phyloP scores from a whole-genome alignment of 2,329 filamentous ascomycete genomes.

The Cercospora beticola region DNA sequence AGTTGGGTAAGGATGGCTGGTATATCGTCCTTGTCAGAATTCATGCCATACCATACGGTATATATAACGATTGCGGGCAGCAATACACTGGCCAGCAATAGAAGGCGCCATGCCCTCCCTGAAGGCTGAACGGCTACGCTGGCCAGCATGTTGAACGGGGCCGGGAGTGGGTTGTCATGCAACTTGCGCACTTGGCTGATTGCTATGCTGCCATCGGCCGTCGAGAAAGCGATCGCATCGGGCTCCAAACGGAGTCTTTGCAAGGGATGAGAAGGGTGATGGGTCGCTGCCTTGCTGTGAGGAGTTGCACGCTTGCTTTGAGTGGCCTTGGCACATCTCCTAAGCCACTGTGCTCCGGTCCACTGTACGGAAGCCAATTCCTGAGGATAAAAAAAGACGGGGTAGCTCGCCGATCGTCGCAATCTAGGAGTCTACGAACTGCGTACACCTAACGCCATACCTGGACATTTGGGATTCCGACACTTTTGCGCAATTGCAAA shows the following conservation, averaged over 20 bases:
- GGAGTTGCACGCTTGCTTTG: not conserved
- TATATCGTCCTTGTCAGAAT: slow-evolving; percentile 26
- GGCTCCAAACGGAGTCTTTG: not conserved
- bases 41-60: slow-evolving; percentile 26
- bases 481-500: not conserved
- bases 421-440: not conserved
- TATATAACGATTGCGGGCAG: slow-evolving; percentile 15
- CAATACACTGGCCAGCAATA: slow-evolving; percentile 14
- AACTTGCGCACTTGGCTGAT: not conserved
- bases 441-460: not conserved
- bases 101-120: slow-evolving; percentile 10
- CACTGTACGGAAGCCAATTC: not conserved
- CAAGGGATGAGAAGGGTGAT: not conserved
- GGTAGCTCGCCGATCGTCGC: not conserved
- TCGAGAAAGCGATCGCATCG: not conserved
- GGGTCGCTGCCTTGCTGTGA: not conserved
- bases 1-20: slow-evolving; percentile 24
- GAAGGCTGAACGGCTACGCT: slow-evolving; percentile 10
- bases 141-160: slow-evolving; percentile 1
- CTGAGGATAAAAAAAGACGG: not conserved
- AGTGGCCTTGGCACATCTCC: not conserved
- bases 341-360: not conserved
- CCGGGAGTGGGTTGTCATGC: not conserved
- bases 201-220: not conserved
- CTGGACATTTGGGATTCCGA: not conserved